Base-by-base conservation (phyloP, 495 filamentous ascomycete species). In the Aspergillus ostianus region DNA sequence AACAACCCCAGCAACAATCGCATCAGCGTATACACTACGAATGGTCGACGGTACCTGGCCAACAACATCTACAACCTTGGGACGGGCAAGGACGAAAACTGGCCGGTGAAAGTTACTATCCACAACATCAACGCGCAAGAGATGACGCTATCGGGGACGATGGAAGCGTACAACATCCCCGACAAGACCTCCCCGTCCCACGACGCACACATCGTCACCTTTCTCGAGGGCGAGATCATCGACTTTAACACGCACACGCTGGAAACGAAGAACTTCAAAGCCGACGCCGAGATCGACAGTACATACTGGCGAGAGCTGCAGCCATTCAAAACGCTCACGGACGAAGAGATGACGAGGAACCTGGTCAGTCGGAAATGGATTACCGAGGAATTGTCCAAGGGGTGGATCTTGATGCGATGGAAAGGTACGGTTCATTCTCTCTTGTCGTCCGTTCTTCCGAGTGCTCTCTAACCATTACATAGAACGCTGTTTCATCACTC, bases 151-250 rank as follows among this genome's bases (percentile, higher is more conserved):
- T 80, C 86, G 17, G 88, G 88, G 5, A 90, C 88, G 3, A 91
- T 91, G 88, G 87, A 90, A 73, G 88, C 88, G 12, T 90, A 86
- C 76, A 85, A 90, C 63, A 87, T 88, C n/a, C 89, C 84, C 13
- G 81, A 80, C 62, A 82, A 80, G 67, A 72, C 72, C 12, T 80
- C 77, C 2, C 77, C 77, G 15, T 79, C 77, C 0, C 76, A 79
- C n/a, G 83, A 82, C 53, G 81, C 84, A 10, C 84, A 84, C 54
- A 90, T 91, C 51, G 83, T 84, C 21, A 91, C 88, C 2, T 91
- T 87, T 64, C 76, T 91, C 18, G 88, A 91, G 75, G 88, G 88
- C 51, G 88, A 91, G 67, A 88, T 91, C 55, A 84, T 91, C 60
- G 88, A 91, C 71, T 88, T 91, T 69, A 83, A 81, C 65, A 82